phyloP scores from a whole-genome alignment of 495 filamentous ascomycete genomes.

The Penicillium psychrofluorescens region DNA sequence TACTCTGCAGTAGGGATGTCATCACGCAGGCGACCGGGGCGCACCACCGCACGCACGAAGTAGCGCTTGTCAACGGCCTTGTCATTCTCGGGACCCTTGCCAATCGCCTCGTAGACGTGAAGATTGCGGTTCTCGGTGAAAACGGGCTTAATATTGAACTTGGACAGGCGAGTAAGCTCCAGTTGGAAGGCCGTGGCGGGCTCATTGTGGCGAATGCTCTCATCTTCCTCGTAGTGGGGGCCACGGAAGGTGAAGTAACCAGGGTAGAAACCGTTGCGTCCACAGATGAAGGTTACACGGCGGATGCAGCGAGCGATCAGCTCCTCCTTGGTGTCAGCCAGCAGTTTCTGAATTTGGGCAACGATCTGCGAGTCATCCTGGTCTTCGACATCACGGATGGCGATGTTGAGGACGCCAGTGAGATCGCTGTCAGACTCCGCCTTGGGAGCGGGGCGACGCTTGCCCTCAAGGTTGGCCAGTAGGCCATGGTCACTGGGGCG shows the following conservation, averaged over 20 bases:
- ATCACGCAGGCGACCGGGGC: conserved; percentile 86
- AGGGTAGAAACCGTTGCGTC: conserved; percentile 89
- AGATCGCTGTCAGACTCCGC: conserved; percentile 63
- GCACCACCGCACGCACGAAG: conserved; percentile 91
- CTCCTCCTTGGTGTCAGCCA: conserved; percentile 80
- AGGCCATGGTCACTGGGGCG: conserved; percentile 40
- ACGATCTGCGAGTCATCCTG: conserved; percentile 78
- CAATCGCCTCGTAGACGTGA: conserved; percentile 94
- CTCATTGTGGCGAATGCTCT: conserved; percentile 94
- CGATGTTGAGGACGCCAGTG: conserved; percentile 85
- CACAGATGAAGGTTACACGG: conserved; percentile 92
- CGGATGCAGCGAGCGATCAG: conserved; percentile 73
- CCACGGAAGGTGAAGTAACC: conserved; percentile 98
- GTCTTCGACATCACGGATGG: conserved; percentile 82
- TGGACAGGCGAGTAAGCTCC: conserved; percentile 84
- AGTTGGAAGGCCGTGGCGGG: conserved; percentile 97
- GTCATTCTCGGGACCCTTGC: conserved; percentile 88
- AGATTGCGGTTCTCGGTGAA: conserved; percentile 99
- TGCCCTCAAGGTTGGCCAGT: conserved; percentile 65
- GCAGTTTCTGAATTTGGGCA: conserved; percentile 60
- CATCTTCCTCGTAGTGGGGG: conserved; percentile 79
- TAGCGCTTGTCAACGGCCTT: conserved; percentile 72
- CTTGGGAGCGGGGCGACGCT: conserved; percentile 52
- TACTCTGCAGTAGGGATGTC: conserved; percentile 98
- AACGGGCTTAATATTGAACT: conserved; percentile 95